Conservation (phyloP, 148 eudicot genomes). For the Polygonum maritimum region DNA sequence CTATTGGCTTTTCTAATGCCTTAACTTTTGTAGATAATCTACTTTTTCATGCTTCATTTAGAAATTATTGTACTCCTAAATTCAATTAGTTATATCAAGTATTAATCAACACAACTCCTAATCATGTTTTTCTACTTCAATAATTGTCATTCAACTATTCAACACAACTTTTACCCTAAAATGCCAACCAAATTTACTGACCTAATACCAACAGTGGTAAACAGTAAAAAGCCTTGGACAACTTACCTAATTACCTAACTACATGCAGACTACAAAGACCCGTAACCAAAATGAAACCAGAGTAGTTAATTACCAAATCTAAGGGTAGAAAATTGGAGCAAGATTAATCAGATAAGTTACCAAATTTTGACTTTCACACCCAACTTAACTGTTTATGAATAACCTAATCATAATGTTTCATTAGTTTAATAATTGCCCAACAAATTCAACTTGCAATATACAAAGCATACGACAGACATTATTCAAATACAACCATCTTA, state of each 20-base stretch:
- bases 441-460: slow-evolving; percentile 5
- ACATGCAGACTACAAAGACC: neutral
- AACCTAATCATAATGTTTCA: neutral
- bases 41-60: neutral
- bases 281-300: neutral
- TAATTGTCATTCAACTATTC: neutral
- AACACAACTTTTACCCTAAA: neutral
- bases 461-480: slow-evolving; percentile 5
- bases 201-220: too few species aligned
- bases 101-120: too few species aligned
- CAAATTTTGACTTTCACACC: neutral
- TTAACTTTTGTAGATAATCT: neutral
- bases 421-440: neutral
- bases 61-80: too few species aligned
- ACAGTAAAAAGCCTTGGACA: too few species aligned
- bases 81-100: too few species aligned
- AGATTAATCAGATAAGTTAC: neutral
- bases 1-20: too few species aligned
- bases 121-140: too few species aligned
- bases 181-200: too few species aligned
- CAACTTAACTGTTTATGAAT: neutral
- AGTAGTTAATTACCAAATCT: neutral
- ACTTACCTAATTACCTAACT: neutral
- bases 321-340: neutral
- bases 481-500: neutral